phyloP scores from a whole-genome alignment of 805 yeast genomes.

The Brettanomyces bruxellensis region DNA sequence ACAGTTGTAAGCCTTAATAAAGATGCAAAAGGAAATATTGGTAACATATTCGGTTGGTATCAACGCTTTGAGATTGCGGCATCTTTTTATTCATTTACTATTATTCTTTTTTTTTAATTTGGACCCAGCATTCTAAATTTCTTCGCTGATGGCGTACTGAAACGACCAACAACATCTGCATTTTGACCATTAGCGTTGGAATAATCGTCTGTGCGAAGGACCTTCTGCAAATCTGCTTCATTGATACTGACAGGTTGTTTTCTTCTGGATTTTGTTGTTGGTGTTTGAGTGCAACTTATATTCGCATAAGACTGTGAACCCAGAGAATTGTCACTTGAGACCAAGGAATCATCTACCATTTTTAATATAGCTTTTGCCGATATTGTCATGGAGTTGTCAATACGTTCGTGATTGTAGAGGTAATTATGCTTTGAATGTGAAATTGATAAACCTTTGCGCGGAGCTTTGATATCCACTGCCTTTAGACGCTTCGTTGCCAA shows the following conservation, averaged over 20 bases:
- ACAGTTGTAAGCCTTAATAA: too few relatives aligned
- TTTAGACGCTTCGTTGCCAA: not conserved
- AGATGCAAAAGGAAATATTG: not conserved
- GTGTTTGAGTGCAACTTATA: not conserved
- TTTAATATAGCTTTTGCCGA: slow-evolving; percentile 27
- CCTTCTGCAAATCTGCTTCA: slow-evolving; percentile 23
- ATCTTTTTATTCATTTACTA: not conserved
- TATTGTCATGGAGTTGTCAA: slow-evolving; percentile 28
- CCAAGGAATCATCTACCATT: slow-evolving; percentile 31
- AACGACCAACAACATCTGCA: not conserved
- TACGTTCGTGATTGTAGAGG: slow-evolving; percentile 6
- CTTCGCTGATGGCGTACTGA: too few relatives aligned
- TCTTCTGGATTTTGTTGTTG: slow-evolving; percentile 1
- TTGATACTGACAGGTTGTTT: slow-evolving; percentile 17
- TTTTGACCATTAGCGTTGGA: not conserved
- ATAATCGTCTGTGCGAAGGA: slow-evolving; percentile 8
- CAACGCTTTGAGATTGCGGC: not conserved
- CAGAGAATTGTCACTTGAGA: slow-evolving; percentile 27
- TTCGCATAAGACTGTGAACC: slow-evolving; percentile 14
- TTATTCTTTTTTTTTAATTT: not conserved
- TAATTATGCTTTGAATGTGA: not conserved
- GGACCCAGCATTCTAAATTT: not conserved
- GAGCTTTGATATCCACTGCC: not conserved
- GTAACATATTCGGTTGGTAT: not conserved
- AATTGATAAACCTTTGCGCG: not conserved